phyloP scores from a whole-genome alignment of 805 yeast species.

The Pichia deserticola region DNA sequence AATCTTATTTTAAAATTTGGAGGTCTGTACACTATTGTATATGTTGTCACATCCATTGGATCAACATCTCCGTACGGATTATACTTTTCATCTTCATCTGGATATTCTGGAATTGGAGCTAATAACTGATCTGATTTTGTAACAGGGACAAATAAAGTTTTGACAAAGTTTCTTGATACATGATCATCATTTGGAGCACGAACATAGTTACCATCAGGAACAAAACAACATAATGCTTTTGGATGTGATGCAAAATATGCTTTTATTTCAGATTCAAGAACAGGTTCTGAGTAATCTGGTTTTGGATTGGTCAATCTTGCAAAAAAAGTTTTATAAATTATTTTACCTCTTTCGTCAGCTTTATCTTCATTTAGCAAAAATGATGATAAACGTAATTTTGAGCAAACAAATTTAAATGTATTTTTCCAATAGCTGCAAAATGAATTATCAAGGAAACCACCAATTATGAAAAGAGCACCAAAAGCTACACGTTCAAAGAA shows the following conservation, averaged over 20 bases:
- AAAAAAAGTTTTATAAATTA: slow-evolving; percentile 45
- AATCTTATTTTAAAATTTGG: slow-evolving; percentile 63
- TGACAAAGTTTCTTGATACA: slow-evolving; percentile 56
- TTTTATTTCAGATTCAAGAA: slow-evolving; percentile 38
- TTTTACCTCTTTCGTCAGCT: slow-evolving; percentile 63
- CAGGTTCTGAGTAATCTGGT: slow-evolving; percentile 51
- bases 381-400: slow-evolving; percentile 66
- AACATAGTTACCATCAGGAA: slow-evolving; percentile 74
- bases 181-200: slow-evolving; percentile 86
- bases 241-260: slow-evolving; percentile 37
- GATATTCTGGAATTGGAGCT: slow-evolving; percentile 30
- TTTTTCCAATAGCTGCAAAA: slow-evolving; percentile 41
- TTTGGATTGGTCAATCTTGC: slow-evolving; percentile 29
- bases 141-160: slow-evolving; percentile 71
- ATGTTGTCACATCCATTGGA: slow-evolving; percentile 31
- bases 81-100: slow-evolving; percentile 21
- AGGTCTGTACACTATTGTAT: slow-evolving; percentile 81
- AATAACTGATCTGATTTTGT: slow-evolving; percentile 67
- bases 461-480: slow-evolving; percentile 6
- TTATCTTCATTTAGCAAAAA: slow-evolving; percentile 60
- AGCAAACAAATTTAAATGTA: slow-evolving; percentile 49
- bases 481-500: slow-evolving; percentile 6
- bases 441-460: neutral
- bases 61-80: slow-evolving; percentile 32
- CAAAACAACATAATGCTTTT: slow-evolving; percentile 46